These are phyloP conservation scores for Taiozyma onychis DNA, from an alignment of 1,139 yeast species.

Conservation along the genomic window DNA sequence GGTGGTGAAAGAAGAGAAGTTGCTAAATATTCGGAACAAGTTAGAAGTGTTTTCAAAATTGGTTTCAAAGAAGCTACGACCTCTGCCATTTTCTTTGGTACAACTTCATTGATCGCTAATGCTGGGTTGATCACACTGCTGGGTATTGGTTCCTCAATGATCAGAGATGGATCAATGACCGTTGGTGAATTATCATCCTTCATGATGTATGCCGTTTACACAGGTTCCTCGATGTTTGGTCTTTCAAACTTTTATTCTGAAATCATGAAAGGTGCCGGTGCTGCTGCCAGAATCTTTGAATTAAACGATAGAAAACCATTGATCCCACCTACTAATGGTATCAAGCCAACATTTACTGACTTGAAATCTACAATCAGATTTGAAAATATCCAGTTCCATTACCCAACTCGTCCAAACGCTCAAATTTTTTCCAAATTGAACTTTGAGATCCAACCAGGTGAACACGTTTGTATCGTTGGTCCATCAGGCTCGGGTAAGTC, in stretches of 20 bases:
- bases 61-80: slow-evolving; percentile 80
- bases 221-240: slow-evolving; percentile 90
- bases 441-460: slow-evolving; percentile 58
- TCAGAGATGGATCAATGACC: slow-evolving; percentile 64
- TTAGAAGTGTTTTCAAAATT: slow-evolving; percentile 66
- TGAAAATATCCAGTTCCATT: slow-evolving; percentile 61
- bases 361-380: slow-evolving; percentile 50
- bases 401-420: slow-evolving; percentile 86
- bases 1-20: slow-evolving; percentile 74
- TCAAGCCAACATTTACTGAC: slow-evolving; percentile 37
- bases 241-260: slow-evolving; percentile 89
- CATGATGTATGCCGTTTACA: slow-evolving; percentile 93
- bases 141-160: slow-evolving; percentile 77
- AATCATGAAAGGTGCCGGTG: slow-evolving; percentile 95
- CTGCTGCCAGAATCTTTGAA: slow-evolving; percentile 90
- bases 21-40: slow-evolving; percentile 58
- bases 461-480: slow-evolving; percentile 85
- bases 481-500: slow-evolving; percentile 93
- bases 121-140: slow-evolving; percentile 69
- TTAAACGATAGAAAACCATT: slow-evolving; percentile 71
- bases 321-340: slow-evolving; percentile 55
- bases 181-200: slow-evolving; percentile 90
- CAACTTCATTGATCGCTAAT: slow-evolving; percentile 82
- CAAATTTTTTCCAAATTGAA: slow-evolving; percentile 59
- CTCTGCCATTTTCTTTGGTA: slow-evolving; percentile 70